These are phyloP conservation scores for Talaromyces adpressus DNA, from an alignment of 495 filamentous ascomycete species.

Conservation along the genomic window DNA sequence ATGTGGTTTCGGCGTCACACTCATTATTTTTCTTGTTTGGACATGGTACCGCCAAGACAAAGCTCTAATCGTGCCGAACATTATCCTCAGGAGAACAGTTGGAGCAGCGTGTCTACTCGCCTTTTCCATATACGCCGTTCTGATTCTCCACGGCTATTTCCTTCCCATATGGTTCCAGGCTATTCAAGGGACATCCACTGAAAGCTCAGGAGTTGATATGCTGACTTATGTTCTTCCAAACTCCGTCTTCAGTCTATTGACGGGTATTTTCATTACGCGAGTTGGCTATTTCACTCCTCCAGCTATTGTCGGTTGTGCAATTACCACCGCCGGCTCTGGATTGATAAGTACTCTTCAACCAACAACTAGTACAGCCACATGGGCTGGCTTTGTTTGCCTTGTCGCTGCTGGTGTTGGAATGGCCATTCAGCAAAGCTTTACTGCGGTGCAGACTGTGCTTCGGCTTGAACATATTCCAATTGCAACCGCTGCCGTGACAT, in stretches of 20 bases:
- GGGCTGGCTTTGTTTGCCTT: conserved; percentile 56
- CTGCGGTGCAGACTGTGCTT: conserved; percentile 24
- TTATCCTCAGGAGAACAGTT: conserved; percentile 4
- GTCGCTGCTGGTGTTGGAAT: conserved; percentile 46
- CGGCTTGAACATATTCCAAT: conserved; percentile 43
- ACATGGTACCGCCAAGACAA: conserved; percentile 4
- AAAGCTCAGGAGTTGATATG: conserved; percentile 6
- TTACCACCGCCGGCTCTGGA: conserved; percentile 57
- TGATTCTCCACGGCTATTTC: conserved; percentile 17
- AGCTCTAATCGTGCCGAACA: conserved; percentile 3
- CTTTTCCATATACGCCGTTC: conserved; percentile 24
- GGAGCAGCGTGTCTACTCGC: conserved; percentile 8
- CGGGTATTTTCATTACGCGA: conserved; percentile 47
- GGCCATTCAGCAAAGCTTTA: conserved; percentile 37
- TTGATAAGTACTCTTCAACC: conserved; percentile 53
- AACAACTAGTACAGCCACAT: conserved; percentile 31
- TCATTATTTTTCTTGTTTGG: conserved; percentile 19
- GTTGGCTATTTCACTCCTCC: conserved; percentile 67
- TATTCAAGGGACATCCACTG: conserved; percentile 5
- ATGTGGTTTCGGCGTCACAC: conserved; percentile 14
- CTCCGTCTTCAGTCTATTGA: conserved; percentile 4
- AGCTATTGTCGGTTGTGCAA: conserved; percentile 45
- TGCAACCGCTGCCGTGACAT: conserved; percentile 43
- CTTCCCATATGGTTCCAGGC: conserved; percentile 8
- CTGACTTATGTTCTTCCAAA: conserved; percentile 8